Base-by-base conservation (phyloP, 805 yeast species). In the Candida arabinofermentans region DNA sequence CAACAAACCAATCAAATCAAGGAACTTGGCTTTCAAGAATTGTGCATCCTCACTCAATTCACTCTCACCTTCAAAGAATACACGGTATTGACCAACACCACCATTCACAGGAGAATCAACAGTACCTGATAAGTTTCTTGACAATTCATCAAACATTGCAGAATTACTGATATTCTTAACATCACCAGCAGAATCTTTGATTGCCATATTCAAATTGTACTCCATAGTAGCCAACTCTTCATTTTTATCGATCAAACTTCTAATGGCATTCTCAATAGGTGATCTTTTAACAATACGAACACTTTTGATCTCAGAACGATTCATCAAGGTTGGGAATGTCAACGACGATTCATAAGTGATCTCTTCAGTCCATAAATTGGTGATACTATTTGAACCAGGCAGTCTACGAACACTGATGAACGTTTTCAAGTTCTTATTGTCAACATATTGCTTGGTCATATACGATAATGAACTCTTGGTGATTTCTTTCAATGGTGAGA, bases 31-130 rank as follows among this genome's bases (percentile, higher is more conserved):
- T 46, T 57, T 66, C 58, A 72, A 66, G 10, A 49, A 49, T 24
- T 34, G 19, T 9, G 58, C 54, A 38, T 58, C 48, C n/a, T 48
- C 54, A 9, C 47, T 49, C n/a, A 50, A 41, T 10, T 52, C 53
- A 18, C 49, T 57, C 29, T 24, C 61, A 56, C 27, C 39, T 22
- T 27, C 31, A 57, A 85, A 77, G 58, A 88, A 86, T 2, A 75
- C 75, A 41, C 90, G 72, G 63, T 85, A 88, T 57, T 84, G 88
- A 2, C 87, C 86, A 48, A 88, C 86, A 43, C 96, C 96, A 27
- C 96, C 96, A 58, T 88, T 88, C 5, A 88, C 91, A 3, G 96
- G 96, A 0, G 96, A 79, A 58, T 87, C 95, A 41, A 89, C 90
- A 0, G 96, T 86, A 33, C 96, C 96, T 3, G 87, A 75, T 41